Conservation (phyloP, 768 basidiomycete genomes). For the Lactarius tabidus region DNA sequence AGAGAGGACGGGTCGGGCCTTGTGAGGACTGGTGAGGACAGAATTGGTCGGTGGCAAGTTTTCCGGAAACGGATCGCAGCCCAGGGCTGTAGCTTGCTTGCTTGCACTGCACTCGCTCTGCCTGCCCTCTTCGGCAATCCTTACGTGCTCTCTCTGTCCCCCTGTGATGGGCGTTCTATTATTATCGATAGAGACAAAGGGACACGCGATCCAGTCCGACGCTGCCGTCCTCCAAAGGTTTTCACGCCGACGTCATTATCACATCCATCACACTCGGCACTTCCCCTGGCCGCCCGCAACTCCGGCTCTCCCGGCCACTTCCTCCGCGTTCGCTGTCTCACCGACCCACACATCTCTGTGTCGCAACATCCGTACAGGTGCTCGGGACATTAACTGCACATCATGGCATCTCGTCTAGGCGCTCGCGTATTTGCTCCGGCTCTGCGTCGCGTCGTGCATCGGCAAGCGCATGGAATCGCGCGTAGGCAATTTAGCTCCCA, state of each 20-base stretch:
- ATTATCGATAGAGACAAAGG: background rate
- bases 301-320: constrained; percentile 3
- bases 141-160: background rate
- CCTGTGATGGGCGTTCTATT: background rate
- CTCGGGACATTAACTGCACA: background rate
- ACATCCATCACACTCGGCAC: background rate
- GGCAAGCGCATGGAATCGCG: constrained; percentile 2
- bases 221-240: no score
- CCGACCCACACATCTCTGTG: background rate
- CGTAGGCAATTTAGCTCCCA: constrained; percentile 18
- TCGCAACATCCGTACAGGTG: background rate
- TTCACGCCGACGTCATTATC: constrained; percentile 14
- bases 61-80: constrained; percentile 16
- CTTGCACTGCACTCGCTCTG: constrained; percentile 3
- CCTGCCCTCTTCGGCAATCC: constrained; percentile 1
- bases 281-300: constrained; percentile 1
- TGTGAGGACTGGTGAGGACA: background rate
- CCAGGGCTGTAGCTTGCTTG: constrained; percentile 11
- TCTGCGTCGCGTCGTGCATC: constrained; percentile 12
- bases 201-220: background rate
- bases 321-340: background rate
- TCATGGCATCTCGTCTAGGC: constrained; percentile 17
- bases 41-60: background rate
- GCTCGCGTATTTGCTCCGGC: constrained; percentile 11
- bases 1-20: background rate